Evolutionary conservation across 1,284 basidiomycete species (phyloP).

Genomic region (Mycosarcoma mackinlayi): DNA sequence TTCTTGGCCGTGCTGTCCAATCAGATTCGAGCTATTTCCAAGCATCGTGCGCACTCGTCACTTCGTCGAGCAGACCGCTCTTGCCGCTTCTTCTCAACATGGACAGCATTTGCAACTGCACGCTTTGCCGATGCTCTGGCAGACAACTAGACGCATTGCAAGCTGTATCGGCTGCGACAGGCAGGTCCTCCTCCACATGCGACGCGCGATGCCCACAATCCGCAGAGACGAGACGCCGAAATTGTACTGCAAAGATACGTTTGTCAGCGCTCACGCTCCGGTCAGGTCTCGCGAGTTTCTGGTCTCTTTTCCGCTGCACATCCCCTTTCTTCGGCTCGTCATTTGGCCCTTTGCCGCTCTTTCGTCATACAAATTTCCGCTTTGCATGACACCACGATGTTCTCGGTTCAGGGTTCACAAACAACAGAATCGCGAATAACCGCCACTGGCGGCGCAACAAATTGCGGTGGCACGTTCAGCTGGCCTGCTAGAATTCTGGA

Average conservation of each 20-base stretch:
- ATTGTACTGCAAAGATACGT: neutral
- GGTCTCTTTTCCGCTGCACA: too few relatives aligned
- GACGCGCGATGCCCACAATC: conserved; percentile 11
- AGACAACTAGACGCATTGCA: too few relatives aligned
- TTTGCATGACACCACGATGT: conserved; percentile 1
- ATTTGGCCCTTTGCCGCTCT: too few relatives aligned
- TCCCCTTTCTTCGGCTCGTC: conserved; percentile 5
- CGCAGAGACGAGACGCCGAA: neutral
- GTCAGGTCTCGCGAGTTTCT: too few relatives aligned
- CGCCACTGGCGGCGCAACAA: too few relatives aligned
- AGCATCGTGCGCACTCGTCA: conserved; percentile 1
- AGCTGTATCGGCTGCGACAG: too few relatives aligned
- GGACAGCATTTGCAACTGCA: too few relatives aligned
- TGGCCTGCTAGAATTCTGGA: conserved; percentile 17
- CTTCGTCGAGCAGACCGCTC: too few relatives aligned
- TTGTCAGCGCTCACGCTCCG: conserved; percentile 19
- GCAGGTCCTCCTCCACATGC: conserved; percentile 2
- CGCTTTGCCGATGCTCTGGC: too few relatives aligned
- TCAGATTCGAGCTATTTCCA: conserved; percentile 47
- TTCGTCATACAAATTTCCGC: neutral
- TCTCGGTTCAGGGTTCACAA: neutral
- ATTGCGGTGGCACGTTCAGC: conserved; percentile 12
- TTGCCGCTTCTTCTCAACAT: too few relatives aligned
- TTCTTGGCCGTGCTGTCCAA: conserved; percentile 5
- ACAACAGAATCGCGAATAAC: too few relatives aligned